These are phyloP conservation scores for Fusarium transvaalense DNA, from an alignment of 2,329 filamentous ascomycete species.

Conservation along the genomic window DNA sequence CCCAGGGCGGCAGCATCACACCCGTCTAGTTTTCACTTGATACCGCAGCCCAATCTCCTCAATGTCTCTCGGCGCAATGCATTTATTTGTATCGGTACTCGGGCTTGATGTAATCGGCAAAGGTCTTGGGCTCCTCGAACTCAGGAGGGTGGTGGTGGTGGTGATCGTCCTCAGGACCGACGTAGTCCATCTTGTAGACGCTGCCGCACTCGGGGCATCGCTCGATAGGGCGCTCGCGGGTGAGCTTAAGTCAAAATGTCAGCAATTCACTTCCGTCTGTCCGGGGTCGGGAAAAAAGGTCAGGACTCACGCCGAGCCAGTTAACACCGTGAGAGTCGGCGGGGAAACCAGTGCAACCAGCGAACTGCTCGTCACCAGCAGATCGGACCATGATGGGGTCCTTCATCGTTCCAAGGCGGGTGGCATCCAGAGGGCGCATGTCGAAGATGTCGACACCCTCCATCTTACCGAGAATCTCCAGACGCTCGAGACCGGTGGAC, in stretches of 20 bases:
- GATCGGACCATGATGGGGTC: conserved; percentile 92
- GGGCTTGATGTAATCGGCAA: conserved; percentile 95
- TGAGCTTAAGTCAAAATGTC: conserved; percentile 67
- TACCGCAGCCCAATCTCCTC: conserved; percentile 40
- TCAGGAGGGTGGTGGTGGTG: conserved; percentile 72
- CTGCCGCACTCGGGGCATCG: conserved; percentile 97
- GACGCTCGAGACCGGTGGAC: conserved; percentile 95
- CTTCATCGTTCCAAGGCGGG: conserved; percentile 89
- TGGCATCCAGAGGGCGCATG: conserved; percentile 95
- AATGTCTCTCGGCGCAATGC: conserved; percentile 39
- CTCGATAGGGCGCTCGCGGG: conserved; percentile 89
- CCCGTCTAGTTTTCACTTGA: conserved; percentile 45
- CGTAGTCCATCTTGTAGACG: conserved; percentile 98
- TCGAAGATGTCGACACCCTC: conserved; percentile 98
- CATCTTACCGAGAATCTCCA: conserved; percentile 99
- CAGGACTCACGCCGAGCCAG: conserved; percentile 84
- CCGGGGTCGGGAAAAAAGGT: conserved; percentile 20
- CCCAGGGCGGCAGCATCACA: conserved; percentile 40
- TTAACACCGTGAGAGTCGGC: conserved; percentile 90
- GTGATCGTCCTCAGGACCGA: conserved; percentile 83
- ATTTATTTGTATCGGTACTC: conserved; percentile 83
- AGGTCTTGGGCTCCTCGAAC: conserved; percentile 91
- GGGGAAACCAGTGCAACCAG: conserved; percentile 94
- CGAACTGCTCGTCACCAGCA: conserved; percentile 95
- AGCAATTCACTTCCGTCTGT: conserved; percentile 34